These are phyloP conservation scores for Blastobotrys elegans DNA, from an alignment of 1,139 yeast genomes.

Conservation along the genomic window DNA sequence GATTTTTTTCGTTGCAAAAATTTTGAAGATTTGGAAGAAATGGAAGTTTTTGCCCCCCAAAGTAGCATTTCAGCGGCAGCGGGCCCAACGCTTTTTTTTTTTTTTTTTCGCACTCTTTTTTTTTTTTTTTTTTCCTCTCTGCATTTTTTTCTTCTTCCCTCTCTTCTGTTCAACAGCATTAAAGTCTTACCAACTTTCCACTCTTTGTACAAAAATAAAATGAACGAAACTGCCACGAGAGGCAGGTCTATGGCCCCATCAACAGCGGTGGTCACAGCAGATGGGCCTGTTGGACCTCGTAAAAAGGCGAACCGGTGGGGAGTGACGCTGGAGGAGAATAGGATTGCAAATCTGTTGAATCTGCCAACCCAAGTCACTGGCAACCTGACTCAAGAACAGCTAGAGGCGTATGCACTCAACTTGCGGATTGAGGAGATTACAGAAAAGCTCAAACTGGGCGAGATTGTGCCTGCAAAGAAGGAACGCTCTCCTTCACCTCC, in stretches of 20 bases:
- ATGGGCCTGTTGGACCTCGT: not conserved
- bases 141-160: not conserved
- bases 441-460: conserved; percentile 49
- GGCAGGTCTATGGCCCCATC: not conserved
- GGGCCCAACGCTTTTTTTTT: not conserved
- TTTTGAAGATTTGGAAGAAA: too few species aligned
- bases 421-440: conserved; percentile 77
- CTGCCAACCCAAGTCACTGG: conserved; percentile 43
- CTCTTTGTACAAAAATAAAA: too few species aligned
- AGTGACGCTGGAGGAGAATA: conserved; percentile 23
- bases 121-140: not conserved
- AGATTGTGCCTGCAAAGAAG: conserved; percentile 36
- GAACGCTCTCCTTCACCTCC: conserved; percentile 81
- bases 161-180: not conserved
- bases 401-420: conserved; percentile 71
- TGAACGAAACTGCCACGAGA: conserved; percentile 6
- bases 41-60: too few species aligned
- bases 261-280: not conserved
- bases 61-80: too few species aligned
- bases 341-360: conserved; percentile 30
- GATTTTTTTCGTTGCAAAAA: too few species aligned
- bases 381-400: conserved; percentile 76
- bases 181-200: not conserved
- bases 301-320: conserved; percentile 11
- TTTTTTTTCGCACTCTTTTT: not conserved